Evolutionary conservation across 345 rosid genomes (phyloP).

Genomic region (Salix purpurea): DNA sequence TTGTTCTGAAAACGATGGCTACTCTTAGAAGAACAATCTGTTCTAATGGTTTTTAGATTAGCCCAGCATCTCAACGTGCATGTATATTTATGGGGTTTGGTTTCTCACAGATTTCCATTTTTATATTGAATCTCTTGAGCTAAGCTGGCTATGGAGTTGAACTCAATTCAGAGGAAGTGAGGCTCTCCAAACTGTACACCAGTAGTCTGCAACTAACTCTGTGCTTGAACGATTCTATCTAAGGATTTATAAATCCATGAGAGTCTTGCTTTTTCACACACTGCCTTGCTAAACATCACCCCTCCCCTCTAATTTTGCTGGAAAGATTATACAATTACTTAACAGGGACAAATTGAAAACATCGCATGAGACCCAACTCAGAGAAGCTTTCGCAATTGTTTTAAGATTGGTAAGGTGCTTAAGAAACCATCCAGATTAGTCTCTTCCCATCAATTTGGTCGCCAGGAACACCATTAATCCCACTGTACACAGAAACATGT

Average conservation of each 20-base stretch:
- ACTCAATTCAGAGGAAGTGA: background rate
- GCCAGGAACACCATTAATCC: background rate
- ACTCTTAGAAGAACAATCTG: background rate
- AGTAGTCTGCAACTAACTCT: background rate
- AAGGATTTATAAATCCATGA: background rate
- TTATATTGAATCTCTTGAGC: background rate
- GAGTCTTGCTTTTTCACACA: background rate
- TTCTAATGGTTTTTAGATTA: background rate
- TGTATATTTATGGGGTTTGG: background rate
- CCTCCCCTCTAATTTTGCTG: too few species aligned
- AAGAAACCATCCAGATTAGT: background rate
- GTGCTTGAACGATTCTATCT: background rate
- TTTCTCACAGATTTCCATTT: background rate
- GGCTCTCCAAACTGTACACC: background rate
- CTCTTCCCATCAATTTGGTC: background rate
- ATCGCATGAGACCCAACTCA: background rate
- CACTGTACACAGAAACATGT: background rate
- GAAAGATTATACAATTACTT: background rate
- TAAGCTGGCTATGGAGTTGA: background rate
- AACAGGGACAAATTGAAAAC: background rate
- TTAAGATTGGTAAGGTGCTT: background rate
- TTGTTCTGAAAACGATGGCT: background rate
- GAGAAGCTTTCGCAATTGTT: background rate
- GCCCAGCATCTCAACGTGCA: background rate
- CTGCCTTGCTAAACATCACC: background rate